Base-by-base conservation (phyloP, 371 early-diverging fungal genomes). In the Mortierella sp. region DNA sequence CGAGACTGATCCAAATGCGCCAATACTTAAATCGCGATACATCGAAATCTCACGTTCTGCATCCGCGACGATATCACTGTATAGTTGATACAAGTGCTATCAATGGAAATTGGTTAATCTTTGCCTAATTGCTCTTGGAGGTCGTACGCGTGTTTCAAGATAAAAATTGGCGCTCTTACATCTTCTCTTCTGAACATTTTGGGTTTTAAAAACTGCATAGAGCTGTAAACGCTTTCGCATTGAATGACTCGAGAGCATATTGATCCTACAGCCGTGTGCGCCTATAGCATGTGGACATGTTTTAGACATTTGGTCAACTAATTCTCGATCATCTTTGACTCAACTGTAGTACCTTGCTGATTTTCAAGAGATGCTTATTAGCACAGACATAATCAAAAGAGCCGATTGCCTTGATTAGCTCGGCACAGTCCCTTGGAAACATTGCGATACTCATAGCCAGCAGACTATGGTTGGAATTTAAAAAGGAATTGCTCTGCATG, bases 351-450 rank as follows among this genome's bases (percentile, higher is more conserved):
- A 84, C 87, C 74, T 86, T 85, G 32, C 70, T 73, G 29, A 86
- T 59, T 49, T 82, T 82, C n/a, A 86, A 53, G 17, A 82, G 68
- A 19, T 86, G 76, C 66, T 85, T 89, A 57, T 83, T 87, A 17
- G 88, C 87, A 40, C 88, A 86, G 51, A 61, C 77, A 82, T 87
- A 89, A 69, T 89, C 90, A 78, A 89, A 89, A 1, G 90, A 84
- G 17, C 89, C 89, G 17, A 89, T 42, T 37, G 89, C 89, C 63
- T 86, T 86, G 64, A 88, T 67, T 32, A 74, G 68, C 57, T 80
- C 75, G n/a, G 75, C 75, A 43, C 75, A 80, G 37, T 80, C 80
- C 28, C 53, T 43, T 7, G 80, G 45, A 58, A 80, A 80, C 80
- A 80, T 80, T 47, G n/a, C n/a, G n/a, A n/a, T n/a, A n/a, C n/a